Percentiles rank a stretch among this genome's conserved stretches.
These are phyloP conservation scores for Talaromyces albobiverticillius DNA, from an alignment of 2,329 filamentous ascomycete genomes.

Conservation along the genomic window DNA sequence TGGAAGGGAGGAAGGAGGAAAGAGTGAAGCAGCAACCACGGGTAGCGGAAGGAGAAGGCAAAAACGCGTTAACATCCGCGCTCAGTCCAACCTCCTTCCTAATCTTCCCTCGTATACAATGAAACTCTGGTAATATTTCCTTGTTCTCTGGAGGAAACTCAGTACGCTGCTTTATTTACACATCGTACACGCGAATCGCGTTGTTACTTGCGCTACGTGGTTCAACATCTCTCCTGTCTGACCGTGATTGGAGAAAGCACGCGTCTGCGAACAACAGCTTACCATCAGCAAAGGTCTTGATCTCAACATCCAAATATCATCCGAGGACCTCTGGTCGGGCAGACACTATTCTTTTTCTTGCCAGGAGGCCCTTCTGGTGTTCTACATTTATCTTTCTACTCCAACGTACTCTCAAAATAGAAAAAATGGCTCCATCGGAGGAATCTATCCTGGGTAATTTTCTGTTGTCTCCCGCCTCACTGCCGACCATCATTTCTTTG, in stretches of 20 bases:
- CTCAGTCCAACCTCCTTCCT: conserved; percentile 5
- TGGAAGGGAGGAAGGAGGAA: conserved; percentile 7
- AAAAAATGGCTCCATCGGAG: conserved; percentile 60
- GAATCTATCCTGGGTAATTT: conserved; percentile 72
- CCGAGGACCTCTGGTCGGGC: neutral
- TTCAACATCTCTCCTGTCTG: neutral
- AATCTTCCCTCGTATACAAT: neutral
- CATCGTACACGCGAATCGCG: neutral
- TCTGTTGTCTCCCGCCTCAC: conserved; percentile 70
- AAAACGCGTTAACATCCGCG: conserved; percentile 17
- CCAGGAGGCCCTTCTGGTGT: neutral
- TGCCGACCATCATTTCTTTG: conserved; percentile 70
- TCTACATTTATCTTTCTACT: neutral
- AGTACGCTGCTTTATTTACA: neutral
- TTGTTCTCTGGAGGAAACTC: neutral
- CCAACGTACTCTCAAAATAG: neutral
- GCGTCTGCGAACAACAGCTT: neutral
- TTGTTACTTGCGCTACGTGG: neutral
- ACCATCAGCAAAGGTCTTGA: neutral
- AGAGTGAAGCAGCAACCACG: conserved; percentile 6
- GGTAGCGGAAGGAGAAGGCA: conserved; percentile 16
- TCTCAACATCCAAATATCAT: neutral
- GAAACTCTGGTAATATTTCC: neutral
- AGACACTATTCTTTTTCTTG: neutral
- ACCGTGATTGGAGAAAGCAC: neutral